Percentiles rank a stretch among this genome's conserved stretches.
Evolutionary conservation across 2,329 filamentous ascomycete genomes (phyloP).

Genomic region (Colletotrichum viniferum): DNA sequence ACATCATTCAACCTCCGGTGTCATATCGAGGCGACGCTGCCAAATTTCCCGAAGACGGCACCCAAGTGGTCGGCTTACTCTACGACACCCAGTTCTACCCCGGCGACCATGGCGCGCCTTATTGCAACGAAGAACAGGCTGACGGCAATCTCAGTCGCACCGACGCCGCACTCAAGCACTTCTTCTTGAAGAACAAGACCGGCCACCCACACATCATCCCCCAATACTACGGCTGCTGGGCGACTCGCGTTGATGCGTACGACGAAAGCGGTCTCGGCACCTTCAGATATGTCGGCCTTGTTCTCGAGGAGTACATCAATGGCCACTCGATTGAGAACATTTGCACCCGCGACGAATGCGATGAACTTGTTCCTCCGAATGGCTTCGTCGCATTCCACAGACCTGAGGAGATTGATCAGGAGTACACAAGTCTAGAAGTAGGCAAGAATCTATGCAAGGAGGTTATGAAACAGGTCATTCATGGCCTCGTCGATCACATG

Average conservation of each 20-base stretch:
- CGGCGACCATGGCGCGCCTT: no score
- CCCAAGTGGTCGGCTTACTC: background rate
- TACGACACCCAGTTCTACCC: background rate
- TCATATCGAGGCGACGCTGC: background rate
- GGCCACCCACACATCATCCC: background rate
- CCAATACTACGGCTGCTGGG: background rate
- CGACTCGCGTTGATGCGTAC: background rate
- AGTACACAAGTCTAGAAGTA: no score
- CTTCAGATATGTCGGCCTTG: background rate
- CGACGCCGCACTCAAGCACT: background rate
- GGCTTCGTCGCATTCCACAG: background rate
- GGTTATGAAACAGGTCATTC: fast-evolving
- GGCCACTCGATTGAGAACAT: background rate
- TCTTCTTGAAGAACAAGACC: background rate
- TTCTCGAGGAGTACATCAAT: background rate
- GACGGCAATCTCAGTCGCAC: background rate
- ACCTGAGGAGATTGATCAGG: no score
- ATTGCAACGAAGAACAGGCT: background rate
- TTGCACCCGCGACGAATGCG: background rate
- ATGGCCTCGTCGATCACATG: background rate
- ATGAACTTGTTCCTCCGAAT: background rate
- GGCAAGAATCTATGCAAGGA: no score
- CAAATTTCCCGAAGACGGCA: background rate
- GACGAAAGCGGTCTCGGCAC: background rate
- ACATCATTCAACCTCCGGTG: fast-evolving